Percentiles rank a stretch among this genome's conserved stretches.
Evolutionary conservation across 495 filamentous ascomycete genomes (phyloP).

Genomic region (Neurospora sp.): DNA sequence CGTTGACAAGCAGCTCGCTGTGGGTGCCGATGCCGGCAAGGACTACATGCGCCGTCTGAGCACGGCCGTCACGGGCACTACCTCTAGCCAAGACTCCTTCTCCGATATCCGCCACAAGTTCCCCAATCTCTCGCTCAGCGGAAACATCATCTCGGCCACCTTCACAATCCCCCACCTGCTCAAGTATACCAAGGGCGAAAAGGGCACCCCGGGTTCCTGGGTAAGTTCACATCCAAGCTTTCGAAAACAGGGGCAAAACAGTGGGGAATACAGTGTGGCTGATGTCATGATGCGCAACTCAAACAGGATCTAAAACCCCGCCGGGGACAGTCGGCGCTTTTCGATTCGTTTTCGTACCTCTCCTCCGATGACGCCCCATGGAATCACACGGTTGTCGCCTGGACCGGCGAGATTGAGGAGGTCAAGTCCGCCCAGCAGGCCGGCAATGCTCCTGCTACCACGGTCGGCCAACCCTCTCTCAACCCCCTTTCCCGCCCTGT

Average conservation of each 20-base stretch:
- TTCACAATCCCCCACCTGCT: slow-evolving; percentile 76
- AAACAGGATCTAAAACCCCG: slow-evolving; percentile 60
- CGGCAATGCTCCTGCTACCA: slow-evolving; percentile 32
- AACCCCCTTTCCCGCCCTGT: slow-evolving; percentile 62
- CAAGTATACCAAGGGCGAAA: slow-evolving; percentile 44
- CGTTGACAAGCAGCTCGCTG: slow-evolving; percentile 38
- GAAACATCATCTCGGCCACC: slow-evolving; percentile 76
- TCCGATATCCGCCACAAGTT: slow-evolving; percentile 48
- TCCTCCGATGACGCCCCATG: slow-evolving; percentile 64
- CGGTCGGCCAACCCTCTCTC: slow-evolving; percentile 28
- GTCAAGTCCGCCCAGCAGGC: slow-evolving; percentile 32
- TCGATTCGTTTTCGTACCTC: slow-evolving; percentile 78
- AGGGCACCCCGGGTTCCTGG: not conserved
- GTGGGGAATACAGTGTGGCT: slow-evolving; percentile 14
- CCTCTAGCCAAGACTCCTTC: slow-evolving; percentile 35
- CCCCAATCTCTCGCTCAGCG: slow-evolving; percentile 61
- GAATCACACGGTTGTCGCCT: slow-evolving; percentile 82
- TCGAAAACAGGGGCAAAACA: not conserved
- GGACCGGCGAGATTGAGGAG: slow-evolving; percentile 79
- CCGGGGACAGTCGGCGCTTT: slow-evolving; percentile 76
- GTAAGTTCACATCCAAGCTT: not conserved
- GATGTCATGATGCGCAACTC: slow-evolving; percentile 13
- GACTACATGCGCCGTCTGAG: slow-evolving; percentile 59
- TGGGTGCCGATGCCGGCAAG: slow-evolving; percentile 43
- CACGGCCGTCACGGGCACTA: slow-evolving; percentile 26